These are phyloP conservation scores for Ophiostoma ips DNA, from an alignment of 2,329 filamentous ascomycete species.

Conservation along the genomic window DNA sequence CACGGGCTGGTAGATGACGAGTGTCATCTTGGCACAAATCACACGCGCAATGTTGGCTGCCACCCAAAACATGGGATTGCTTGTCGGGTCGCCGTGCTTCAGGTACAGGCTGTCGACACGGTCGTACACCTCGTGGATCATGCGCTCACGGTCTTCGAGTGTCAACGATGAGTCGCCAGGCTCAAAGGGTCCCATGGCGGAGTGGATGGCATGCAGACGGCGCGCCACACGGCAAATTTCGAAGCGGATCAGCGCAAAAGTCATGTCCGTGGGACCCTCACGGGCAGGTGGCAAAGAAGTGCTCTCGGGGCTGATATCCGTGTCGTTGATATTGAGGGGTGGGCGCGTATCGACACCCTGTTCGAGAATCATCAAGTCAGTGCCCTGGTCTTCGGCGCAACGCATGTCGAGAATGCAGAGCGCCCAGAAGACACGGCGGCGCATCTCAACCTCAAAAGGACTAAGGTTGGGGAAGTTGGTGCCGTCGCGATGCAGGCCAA, in stretches of 20 bases:
- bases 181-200: constrained; percentile 19
- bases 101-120: constrained; percentile 41
- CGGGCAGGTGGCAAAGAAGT: constrained; percentile 31
- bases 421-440: constrained; percentile 48
- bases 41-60: constrained; percentile 33
- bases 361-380: constrained; percentile 31
- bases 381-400: constrained; percentile 46
- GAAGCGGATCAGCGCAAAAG: constrained; percentile 29
- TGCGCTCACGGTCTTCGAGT: constrained; percentile 28
- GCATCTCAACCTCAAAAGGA: constrained; percentile 48
- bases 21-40: constrained; percentile 39
- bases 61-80: constrained; percentile 35
- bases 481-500: constrained; percentile 46
- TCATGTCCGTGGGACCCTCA: constrained; percentile 39
- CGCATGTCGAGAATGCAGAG: constrained; percentile 45
- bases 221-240: constrained; percentile 29
- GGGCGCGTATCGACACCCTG: constrained; percentile 37
- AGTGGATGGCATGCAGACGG: constrained; percentile 24
- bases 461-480: constrained; percentile 35
- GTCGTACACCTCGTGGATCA: constrained; percentile 19
- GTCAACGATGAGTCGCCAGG: constrained; percentile 20
- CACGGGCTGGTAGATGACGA: constrained; percentile 39
- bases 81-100: constrained; percentile 31
- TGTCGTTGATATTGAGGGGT: constrained; percentile 44
- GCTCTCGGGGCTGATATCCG: constrained; percentile 34